Percentiles rank a stretch among this genome's conserved stretches.
phyloP scores from a whole-genome alignment of 2,329 filamentous ascomycete genomes.

The Acephala macrosclerotiorum region DNA sequence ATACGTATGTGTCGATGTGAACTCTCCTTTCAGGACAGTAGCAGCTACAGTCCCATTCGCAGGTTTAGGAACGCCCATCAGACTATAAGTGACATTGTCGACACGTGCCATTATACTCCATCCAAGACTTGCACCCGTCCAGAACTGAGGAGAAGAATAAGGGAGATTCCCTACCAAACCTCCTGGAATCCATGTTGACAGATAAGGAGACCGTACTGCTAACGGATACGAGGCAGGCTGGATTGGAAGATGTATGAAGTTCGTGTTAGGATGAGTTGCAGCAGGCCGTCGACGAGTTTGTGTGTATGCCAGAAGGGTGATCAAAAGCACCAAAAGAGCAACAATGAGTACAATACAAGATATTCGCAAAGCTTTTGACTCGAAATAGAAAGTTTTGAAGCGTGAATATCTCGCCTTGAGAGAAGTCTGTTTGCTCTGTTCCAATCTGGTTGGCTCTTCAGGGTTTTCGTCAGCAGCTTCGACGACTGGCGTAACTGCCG shows the following conservation, averaged over 20 bases:
- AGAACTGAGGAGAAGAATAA: constrained; percentile 43
- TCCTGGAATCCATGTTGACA: constrained; percentile 46
- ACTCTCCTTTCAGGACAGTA: constrained; percentile 36
- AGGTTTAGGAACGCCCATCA: constrained; percentile 42
- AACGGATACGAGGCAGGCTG: not conserved
- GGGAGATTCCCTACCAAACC: constrained; percentile 37
- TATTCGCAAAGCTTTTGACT: not conserved
- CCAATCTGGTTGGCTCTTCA: constrained; percentile 1
- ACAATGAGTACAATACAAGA: not conserved
- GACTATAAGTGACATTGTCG: constrained; percentile 41
- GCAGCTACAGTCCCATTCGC: constrained; percentile 32
- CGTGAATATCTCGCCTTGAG: not conserved
- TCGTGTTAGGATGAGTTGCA: not conserved
- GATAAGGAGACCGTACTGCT: not conserved
- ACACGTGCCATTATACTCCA: constrained; percentile 46
- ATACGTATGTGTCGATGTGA: constrained; percentile 44
- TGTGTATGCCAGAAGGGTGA: not conserved
- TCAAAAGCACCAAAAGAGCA: not conserved
- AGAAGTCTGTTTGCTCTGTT: not conserved
- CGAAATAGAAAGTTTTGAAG: not conserved
- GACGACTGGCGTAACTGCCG: too few relatives aligned
- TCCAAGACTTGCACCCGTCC: constrained; percentile 43
- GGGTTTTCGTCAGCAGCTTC: not conserved
- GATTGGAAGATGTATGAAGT: not conserved
- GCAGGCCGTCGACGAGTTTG: not conserved